These are phyloP conservation scores for Plasmodium blacklocki DNA, from an alignment of 169 alveolate genomes.

Conservation along the genomic window DNA sequence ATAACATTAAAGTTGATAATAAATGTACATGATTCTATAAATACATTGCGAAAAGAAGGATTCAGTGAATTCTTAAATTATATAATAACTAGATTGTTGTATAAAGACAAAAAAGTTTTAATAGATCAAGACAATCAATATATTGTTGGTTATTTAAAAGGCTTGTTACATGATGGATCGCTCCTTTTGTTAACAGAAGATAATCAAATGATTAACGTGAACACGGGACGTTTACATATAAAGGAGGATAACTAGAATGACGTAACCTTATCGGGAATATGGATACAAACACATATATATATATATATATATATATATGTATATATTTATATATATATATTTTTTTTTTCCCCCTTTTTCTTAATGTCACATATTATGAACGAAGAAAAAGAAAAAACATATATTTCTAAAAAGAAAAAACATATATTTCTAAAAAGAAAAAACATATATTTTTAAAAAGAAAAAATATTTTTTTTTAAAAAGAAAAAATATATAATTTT, in stretches of 20 bases:
- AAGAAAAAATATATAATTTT: too few relatives aligned
- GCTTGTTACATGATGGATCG: conserved; percentile 51
- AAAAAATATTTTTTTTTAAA: too few relatives aligned
- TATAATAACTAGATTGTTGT: conserved; percentile 28
- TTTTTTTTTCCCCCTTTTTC: too few relatives aligned
- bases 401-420: too few relatives aligned
- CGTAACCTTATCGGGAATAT: background rate
- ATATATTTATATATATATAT: background rate
- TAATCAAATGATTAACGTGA: conserved; percentile 12
- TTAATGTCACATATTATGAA: too few relatives aligned
- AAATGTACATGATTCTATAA: background rate
- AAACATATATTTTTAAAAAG: too few relatives aligned
- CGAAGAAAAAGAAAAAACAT: too few relatives aligned
- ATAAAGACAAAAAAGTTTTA: conserved; percentile 32
- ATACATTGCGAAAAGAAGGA: conserved; percentile 13
- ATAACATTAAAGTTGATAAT: conserved; percentile 20
- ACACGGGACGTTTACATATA: conserved; percentile 38
- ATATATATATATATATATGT: background rate
- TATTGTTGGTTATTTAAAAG: conserved; percentile 35
- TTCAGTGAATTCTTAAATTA: conserved; percentile 35
- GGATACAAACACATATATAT: background rate
- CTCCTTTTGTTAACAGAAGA: conserved; percentile 21
- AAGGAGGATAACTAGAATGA: background rate
- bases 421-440: too few relatives aligned
- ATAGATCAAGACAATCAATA: conserved; percentile 19